A percentile compares a stretch with the other conserved stretches of the same genome.
Evolutionary conservation across 2,329 filamentous ascomycete species (phyloP).

Genomic region (Gnomoniopsis sp.): DNA sequence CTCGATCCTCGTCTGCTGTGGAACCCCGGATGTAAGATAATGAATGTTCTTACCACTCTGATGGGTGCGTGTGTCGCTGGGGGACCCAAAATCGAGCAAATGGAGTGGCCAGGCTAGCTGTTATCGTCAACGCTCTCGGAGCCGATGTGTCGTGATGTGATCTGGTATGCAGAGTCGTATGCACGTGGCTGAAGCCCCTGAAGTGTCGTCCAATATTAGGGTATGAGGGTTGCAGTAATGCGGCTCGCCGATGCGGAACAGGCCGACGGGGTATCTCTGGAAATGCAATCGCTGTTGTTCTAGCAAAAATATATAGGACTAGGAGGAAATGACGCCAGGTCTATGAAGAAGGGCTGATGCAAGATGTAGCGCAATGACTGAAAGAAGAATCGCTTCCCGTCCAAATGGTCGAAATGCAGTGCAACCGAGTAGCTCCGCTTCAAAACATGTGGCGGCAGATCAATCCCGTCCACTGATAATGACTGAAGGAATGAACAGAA

Average conservation of each 20-base stretch:
- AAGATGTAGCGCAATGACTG: background rate
- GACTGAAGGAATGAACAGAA: background rate
- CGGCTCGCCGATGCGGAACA: constrained; percentile 4
- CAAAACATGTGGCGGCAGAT: background rate
- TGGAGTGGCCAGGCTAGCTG: background rate
- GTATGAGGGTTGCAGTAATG: background rate
- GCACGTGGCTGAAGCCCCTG: constrained; percentile 20
- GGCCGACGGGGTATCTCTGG: constrained; percentile 12
- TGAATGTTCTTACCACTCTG: constrained; percentile 7
- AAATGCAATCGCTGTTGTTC: constrained; percentile 1
- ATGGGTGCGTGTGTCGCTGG: background rate
- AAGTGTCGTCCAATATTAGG: constrained; percentile 3
- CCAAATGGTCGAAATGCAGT: constrained; percentile 9
- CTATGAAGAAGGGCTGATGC: constrained; percentile 13
- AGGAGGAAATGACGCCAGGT: constrained; percentile 17
- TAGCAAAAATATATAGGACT: constrained; percentile 3
- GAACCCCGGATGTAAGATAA: background rate
- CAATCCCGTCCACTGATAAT: no score
- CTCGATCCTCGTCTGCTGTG: background rate
- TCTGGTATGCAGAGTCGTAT: constrained; percentile 22
- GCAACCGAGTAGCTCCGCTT: background rate
- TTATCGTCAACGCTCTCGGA: constrained; percentile 18
- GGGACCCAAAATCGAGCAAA: constrained; percentile 2
- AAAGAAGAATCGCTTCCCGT: background rate
- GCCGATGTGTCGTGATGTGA: constrained; percentile 21